phyloP scores from a whole-genome alignment of 768 basidiomycete genomes.

The Austroboletus eburneus region DNA sequence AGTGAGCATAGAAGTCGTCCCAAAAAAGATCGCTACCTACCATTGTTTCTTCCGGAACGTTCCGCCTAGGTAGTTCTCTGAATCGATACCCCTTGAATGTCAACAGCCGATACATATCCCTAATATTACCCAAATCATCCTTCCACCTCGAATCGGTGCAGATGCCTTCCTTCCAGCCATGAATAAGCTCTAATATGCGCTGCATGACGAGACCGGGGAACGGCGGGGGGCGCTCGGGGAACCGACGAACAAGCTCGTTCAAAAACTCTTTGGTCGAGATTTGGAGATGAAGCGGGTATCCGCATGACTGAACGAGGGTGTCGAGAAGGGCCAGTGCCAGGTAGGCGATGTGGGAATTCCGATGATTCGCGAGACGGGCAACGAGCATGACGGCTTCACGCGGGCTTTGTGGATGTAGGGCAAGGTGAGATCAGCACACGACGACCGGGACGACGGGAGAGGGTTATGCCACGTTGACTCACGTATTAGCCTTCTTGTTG shows the following conservation, averaged over 20 bases:
- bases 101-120: conserved; percentile 94
- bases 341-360: conserved; percentile 87
- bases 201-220: conserved; percentile 95
- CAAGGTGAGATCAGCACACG: neutral
- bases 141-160: conserved; percentile 88
- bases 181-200: conserved; percentile 87
- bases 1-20: neutral
- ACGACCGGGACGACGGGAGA: no score
- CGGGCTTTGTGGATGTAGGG: conserved; percentile 48
- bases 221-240: conserved; percentile 95
- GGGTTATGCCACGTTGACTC: no score
- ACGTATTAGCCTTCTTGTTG: conserved; percentile 95
- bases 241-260: conserved; percentile 95
- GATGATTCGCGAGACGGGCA: conserved; percentile 83
- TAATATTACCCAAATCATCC: conserved; percentile 93
- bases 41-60: conserved; percentile 17
- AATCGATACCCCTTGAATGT: conserved; percentile 91
- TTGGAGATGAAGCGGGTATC: conserved; percentile 96
- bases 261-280: conserved; percentile 96
- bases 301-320: conserved; percentile 91
- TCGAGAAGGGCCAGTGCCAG: conserved; percentile 84
- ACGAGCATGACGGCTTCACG: conserved; percentile 88
- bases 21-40: conserved; percentile 6
- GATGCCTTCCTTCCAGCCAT: conserved; percentile 92
- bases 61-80: conserved; percentile 42